Conservation (phyloP, 78 protist species). For the Blattamonas nauphoetae region DNA sequence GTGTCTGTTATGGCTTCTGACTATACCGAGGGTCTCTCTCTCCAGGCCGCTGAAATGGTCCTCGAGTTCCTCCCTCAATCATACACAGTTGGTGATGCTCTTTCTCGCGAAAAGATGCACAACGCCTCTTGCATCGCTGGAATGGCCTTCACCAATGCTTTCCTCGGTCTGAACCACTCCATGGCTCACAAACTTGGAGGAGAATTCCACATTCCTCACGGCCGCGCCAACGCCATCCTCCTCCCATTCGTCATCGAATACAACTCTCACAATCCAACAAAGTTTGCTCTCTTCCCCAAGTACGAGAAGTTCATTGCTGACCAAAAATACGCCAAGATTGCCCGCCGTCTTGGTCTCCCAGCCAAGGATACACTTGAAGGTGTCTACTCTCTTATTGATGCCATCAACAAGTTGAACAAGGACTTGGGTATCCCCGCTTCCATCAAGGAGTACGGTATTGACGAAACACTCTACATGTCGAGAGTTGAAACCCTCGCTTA, state of each 20-base stretch:
- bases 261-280: constrained; percentile 21
- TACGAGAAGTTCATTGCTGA: constrained; percentile 13
- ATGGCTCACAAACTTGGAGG: constrained; percentile 38
- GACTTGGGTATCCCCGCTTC: neutral
- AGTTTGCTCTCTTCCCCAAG: constrained; percentile 17
- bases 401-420: neutral
- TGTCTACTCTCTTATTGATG: neutral
- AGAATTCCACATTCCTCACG: constrained; percentile 37
- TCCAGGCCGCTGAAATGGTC: constrained; percentile 17
- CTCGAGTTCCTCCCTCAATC: neutral
- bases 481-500: neutral
- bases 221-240: constrained; percentile 36
- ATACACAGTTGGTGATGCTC: neutral
- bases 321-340: constrained; percentile 20
- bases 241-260: constrained; percentile 15
- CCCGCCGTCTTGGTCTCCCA: neutral
- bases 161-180: constrained; percentile 39
- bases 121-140: constrained; percentile 39
- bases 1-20: constrained; percentile 22
- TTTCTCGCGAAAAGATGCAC: constrained; percentile 35
- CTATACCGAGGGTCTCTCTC: neutral
- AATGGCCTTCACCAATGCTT: constrained; percentile 46
- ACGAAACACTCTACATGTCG: neutral
- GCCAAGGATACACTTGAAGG: neutral
- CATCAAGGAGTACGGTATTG: constrained; percentile 15